Percentiles rank a stretch among this genome's conserved stretches.
phyloP scores from a whole-genome alignment of 176 grass and related monocot genomes.

The Eremochloa ophiuroides region DNA sequence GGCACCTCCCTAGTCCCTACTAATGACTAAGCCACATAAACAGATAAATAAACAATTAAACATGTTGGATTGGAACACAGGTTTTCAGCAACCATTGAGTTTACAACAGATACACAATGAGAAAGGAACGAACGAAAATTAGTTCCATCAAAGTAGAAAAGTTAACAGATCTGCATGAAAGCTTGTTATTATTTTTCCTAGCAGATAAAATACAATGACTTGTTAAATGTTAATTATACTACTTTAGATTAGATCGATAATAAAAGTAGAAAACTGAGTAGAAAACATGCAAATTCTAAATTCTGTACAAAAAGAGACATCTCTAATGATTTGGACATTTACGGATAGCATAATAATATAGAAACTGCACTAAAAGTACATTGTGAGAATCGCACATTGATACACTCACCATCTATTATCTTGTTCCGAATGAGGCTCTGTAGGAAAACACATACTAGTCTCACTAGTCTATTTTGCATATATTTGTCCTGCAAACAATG shows the following conservation, averaged over 20 bases:
- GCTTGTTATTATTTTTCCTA: not conserved
- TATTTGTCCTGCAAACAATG: constrained; percentile 83
- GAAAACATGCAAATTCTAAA: constrained; percentile 2
- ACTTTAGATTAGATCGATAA: not conserved
- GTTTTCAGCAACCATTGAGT: not conserved
- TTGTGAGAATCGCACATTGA: constrained; percentile 1
- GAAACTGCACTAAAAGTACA: not conserved
- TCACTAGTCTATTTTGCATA: constrained; percentile 98
- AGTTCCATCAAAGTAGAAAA: not conserved
- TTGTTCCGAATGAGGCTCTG: constrained; percentile 96
- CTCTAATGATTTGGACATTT: not conserved
- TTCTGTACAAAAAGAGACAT: not conserved
- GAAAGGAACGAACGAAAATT: not conserved
- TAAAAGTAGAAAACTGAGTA: not conserved
- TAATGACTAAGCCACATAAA: not conserved
- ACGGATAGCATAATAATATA: not conserved
- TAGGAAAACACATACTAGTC: constrained; percentile 93
- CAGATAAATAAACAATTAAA: not conserved
- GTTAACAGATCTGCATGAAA: not conserved
- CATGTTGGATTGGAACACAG: not conserved
- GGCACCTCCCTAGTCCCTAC: not conserved
- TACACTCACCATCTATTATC: constrained; percentile 90
- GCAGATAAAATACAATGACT: not conserved
- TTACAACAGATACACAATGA: not conserved
- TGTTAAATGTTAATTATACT: not conserved